Evolutionary conservation across 176 grass and related monocot genomes (phyloP).

Genomic region (Oropetium thomaeum): DNA sequence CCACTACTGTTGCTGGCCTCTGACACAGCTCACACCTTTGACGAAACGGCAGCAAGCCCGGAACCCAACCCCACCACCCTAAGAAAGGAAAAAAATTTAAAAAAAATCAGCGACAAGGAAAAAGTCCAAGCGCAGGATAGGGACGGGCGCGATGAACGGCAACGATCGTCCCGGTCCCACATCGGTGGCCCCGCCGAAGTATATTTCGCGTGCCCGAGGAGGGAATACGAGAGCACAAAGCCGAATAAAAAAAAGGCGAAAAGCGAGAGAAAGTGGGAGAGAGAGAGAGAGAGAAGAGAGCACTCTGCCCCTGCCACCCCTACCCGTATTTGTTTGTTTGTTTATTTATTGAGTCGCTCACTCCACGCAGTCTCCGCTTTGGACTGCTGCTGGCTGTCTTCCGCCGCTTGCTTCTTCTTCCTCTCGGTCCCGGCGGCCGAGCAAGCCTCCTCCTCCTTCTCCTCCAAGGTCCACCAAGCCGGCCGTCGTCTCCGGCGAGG

Average conservation of each 20-base stretch:
- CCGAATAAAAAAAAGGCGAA: conserved; percentile 12
- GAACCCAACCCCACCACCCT: neutral
- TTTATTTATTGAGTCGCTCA: conserved; percentile 28
- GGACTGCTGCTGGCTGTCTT: neutral
- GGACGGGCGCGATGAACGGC: conserved; percentile 43
- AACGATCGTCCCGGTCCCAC: neutral
- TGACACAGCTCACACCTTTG: conserved; percentile 58
- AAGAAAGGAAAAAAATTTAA: neutral
- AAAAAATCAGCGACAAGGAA: conserved; percentile 16
- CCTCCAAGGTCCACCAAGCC: no score
- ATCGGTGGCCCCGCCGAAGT: neutral
- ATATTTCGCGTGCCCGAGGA: conserved; percentile 27
- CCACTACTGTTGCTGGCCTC: conserved; percentile 34
- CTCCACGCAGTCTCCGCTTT: conserved; percentile 29
- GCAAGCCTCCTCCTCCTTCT: neutral
- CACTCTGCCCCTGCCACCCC: conserved; percentile 18
- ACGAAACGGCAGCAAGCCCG: conserved; percentile 39
- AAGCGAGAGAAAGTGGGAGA: no score
- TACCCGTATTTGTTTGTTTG: conserved; percentile 34
- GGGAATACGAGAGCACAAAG: conserved; percentile 24
- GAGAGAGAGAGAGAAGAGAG: no score
- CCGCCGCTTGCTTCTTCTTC: neutral
- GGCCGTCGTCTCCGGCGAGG: conserved; percentile 2
- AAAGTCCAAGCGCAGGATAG: conserved; percentile 42
- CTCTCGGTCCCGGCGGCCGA: conserved; percentile 18